Evolutionary conservation across 306 rosid genomes (phyloP).

Genomic region (Gynostemma pentaphyllum): DNA sequence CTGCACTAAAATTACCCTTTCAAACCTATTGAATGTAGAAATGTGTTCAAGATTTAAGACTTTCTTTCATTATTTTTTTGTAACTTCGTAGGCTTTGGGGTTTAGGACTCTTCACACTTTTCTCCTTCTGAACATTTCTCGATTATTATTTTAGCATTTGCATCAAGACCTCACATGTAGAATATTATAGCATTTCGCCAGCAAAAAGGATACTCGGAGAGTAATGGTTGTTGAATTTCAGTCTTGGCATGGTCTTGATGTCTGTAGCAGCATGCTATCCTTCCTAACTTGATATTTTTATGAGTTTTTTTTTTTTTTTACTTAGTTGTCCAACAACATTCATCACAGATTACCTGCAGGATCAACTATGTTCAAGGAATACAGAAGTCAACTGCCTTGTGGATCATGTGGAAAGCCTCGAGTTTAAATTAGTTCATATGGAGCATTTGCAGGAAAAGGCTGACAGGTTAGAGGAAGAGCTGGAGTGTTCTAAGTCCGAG

Average conservation of each 20-base stretch:
- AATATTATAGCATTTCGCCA: background rate
- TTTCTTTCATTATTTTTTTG: background rate
- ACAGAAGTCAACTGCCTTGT: slow-evolving; percentile 40
- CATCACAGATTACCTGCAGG: slow-evolving; percentile 74
- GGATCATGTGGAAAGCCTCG: slow-evolving; percentile 38
- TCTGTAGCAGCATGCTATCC: background rate
- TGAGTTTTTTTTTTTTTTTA: slow-evolving; percentile 2
- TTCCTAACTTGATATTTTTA: slow-evolving; percentile 7
- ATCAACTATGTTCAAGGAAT: slow-evolving; percentile 59
- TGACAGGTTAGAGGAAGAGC: slow-evolving; percentile 48
- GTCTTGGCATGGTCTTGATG: slow-evolving; percentile 7
- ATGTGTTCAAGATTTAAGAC: background rate
- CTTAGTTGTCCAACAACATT: slow-evolving; percentile 20
- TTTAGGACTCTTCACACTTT: background rate
- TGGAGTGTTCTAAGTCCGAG: slow-evolving; percentile 38
- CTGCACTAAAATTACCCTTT: background rate
- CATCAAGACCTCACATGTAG: background rate
- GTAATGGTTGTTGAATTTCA: slow-evolving; percentile 1
- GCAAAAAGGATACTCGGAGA: background rate
- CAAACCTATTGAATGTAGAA: background rate
- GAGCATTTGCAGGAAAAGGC: slow-evolving; percentile 38
- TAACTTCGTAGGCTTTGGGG: background rate
- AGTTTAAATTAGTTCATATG: slow-evolving; percentile 39
- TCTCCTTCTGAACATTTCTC: background rate
- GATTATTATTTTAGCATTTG: background rate